Base-by-base conservation (phyloP, 2,329 filamentous ascomycete genomes). In the Didymella pinodella region DNA sequence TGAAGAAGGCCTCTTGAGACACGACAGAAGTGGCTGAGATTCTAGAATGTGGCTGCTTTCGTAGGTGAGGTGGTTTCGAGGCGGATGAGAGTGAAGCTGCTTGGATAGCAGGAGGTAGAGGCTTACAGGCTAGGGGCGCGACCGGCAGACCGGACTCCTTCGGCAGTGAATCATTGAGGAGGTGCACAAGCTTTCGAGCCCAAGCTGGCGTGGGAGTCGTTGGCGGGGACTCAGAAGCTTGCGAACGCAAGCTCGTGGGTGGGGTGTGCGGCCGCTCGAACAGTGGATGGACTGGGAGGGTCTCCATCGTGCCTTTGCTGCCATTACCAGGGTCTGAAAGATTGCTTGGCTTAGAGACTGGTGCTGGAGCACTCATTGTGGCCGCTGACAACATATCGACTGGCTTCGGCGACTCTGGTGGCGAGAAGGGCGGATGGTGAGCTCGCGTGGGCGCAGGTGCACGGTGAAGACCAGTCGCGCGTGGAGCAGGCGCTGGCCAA, bases 11-110 rank as follows among this genome's bases (percentile, higher is more conserved):
- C 14, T 20, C 14, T 14, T 2, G 22, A 26, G 12, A 3, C 7
- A 25, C 25, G 22, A 28, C 41, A 18, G 25, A 14, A 3, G 25
- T 28, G 7, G 7, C 5, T n/a, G 41, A 10, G 7, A 12, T 22
- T 11, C 22, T 25, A 12, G 20, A 7, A 14, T 1, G 16, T 11
- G 3, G 25, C 3, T 45, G 7, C 20, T 36, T 50, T 22, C 56
- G 40, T 2, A 51, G 50, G 20, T 59, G 50, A 4, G 56, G 47
- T 2, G 51, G 45, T 20, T 1, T 50, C 11, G 55, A 53, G 22
- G 5, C 22, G 2, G 36, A 20, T 8, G 40, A 3, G 36, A 2
- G 5, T 12, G 25, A 5, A 20, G 47, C 12, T 7, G 29, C 18
- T 16, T 4, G 34, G 2, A 11, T 12, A 14, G 18, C 7, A 4